Evolutionary conservation across 2,329 filamentous ascomycete species (phyloP).

Genomic region (Epicoccum sorghinum): DNA sequence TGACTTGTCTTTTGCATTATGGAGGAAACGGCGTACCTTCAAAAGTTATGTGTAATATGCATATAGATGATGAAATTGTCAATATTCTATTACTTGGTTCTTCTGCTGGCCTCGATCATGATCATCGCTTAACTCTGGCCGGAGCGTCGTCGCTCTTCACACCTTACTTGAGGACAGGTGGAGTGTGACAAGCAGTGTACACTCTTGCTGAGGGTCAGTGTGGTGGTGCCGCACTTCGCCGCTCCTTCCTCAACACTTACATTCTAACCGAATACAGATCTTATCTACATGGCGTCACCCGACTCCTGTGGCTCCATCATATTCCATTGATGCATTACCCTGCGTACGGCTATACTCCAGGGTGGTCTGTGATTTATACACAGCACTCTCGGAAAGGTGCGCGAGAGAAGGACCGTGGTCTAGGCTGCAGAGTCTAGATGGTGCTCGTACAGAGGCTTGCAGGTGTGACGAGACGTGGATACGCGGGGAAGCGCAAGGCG

Average conservation of each 20-base stretch:
- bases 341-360: background rate
- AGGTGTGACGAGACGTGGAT: background rate
- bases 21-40: slow-evolving; percentile 32
- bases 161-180: background rate
- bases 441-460: background rate
- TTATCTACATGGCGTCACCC: background rate
- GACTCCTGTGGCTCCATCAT: background rate
- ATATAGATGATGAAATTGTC: slow-evolving; percentile 33
- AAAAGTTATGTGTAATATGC: slow-evolving; percentile 39
- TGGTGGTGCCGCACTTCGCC: slow-evolving; percentile 8
- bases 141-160: background rate
- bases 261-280: background rate
- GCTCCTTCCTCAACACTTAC: background rate
- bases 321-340: background rate
- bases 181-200: background rate
- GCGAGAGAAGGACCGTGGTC: background rate
- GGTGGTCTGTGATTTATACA: background rate
- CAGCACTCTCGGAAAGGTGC: background rate
- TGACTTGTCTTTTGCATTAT: slow-evolving; percentile 28
- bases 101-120: background rate
- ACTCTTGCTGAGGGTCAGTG: background rate
- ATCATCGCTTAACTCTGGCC: background rate
- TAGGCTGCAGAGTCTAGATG: background rate
- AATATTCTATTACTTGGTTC: background rate
- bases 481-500: background rate